Evolutionary conservation across 768 basidiomycete species (phyloP).

Genomic region (Rhizopogon rudus): DNA sequence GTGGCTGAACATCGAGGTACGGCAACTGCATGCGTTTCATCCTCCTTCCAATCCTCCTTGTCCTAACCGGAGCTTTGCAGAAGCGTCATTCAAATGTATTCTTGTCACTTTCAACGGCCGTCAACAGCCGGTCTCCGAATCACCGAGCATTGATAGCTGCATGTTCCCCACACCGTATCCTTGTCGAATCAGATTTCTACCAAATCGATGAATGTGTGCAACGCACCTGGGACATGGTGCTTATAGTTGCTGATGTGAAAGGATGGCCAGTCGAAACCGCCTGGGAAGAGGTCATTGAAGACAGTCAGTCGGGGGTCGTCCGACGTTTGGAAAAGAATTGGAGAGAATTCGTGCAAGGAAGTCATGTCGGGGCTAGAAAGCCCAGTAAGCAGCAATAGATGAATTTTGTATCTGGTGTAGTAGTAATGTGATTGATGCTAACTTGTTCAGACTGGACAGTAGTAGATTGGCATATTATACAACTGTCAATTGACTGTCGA

Average conservation of each 20-base stretch:
- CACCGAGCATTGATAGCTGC: conserved; percentile 59
- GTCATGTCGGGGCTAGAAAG: conserved; percentile 27
- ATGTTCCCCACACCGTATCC: conserved; percentile 61
- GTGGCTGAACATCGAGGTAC: conserved; percentile 72
- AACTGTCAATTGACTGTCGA: background rate
- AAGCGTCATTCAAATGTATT: conserved; percentile 72
- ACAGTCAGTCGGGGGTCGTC: conserved; percentile 57
- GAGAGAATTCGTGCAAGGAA: conserved; percentile 49
- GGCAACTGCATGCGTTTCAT: conserved; percentile 11
- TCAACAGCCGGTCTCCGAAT: conserved; percentile 69
- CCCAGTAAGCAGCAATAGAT: conserved; percentile 5
- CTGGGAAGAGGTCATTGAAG: conserved; percentile 38
- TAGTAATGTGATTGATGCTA: background rate
- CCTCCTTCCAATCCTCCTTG: conserved; percentile 4
- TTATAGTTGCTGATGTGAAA: conserved; percentile 66
- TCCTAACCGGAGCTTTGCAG: conserved; percentile 30
- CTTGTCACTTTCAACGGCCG: conserved; percentile 82
- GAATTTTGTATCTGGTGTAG: background rate
- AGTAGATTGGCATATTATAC: background rate
- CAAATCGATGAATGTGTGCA: conserved; percentile 51
- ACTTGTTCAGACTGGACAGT: background rate
- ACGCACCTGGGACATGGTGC: conserved; percentile 75
- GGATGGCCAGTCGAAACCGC: conserved; percentile 69
- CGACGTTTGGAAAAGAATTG: conserved; percentile 68
- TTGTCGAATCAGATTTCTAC: conserved; percentile 86